These are phyloP conservation scores for Aspergillus melleus DNA, from an alignment of 2,329 filamentous ascomycete species.

Conservation along the genomic window DNA sequence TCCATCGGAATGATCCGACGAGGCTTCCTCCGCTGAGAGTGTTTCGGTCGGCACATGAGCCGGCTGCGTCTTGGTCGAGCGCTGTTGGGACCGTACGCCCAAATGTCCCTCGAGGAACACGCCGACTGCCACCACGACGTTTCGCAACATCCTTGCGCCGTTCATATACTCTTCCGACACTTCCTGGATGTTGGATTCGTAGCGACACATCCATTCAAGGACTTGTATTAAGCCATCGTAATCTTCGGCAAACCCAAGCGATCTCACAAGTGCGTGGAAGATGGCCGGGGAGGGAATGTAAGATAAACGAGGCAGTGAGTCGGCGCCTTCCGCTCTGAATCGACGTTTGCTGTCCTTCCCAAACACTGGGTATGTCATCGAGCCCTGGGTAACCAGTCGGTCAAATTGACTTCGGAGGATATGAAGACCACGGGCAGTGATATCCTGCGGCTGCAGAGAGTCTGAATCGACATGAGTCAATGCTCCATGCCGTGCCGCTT, in stretches of 20 bases:
- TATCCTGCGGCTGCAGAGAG: slow-evolving; percentile 24
- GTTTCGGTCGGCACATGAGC: neutral
- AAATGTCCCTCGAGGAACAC: slow-evolving; percentile 42
- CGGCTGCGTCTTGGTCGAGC: neutral
- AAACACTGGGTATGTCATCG: slow-evolving; percentile 21
- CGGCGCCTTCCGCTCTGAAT: slow-evolving; percentile 6
- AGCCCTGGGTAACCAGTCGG: slow-evolving; percentile 32
- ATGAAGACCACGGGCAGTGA: slow-evolving; percentile 31
- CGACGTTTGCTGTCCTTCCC: slow-evolving; percentile 19
- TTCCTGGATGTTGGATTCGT: slow-evolving; percentile 33
- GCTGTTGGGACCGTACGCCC: slow-evolving; percentile 11
- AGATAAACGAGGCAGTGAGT: slow-evolving; percentile 31
- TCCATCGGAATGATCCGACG: slow-evolving; percentile 1
- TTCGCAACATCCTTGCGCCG: slow-evolving; percentile 40
- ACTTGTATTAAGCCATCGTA: slow-evolving; percentile 41
- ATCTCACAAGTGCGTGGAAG: slow-evolving; percentile 45
- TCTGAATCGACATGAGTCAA: slow-evolving; percentile 4
- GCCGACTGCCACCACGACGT: slow-evolving; percentile 40
- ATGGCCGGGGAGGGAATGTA: slow-evolving; percentile 39
- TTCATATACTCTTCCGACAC: slow-evolving; percentile 37
- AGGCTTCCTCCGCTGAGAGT: neutral
- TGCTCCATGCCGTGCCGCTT: slow-evolving; percentile 11
- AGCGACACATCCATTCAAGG: slow-evolving; percentile 44
- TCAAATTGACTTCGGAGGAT: slow-evolving; percentile 40
- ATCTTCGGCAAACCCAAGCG: slow-evolving; percentile 42